phyloP scores from a whole-genome alignment of 352 stramenopile species.

The Pythium periplocum region DNA sequence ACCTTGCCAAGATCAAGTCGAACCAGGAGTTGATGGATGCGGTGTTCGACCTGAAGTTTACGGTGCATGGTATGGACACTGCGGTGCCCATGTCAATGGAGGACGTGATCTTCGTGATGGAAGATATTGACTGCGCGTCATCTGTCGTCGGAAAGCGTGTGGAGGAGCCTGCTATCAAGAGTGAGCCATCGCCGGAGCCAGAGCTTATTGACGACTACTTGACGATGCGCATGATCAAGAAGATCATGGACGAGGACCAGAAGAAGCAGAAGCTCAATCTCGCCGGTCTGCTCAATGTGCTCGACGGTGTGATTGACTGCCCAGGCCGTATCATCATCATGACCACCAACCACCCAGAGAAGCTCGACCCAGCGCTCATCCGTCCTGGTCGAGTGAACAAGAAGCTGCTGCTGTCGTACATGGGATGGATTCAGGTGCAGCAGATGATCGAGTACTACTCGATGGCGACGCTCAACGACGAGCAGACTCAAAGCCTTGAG shows the following conservation, averaged over 20 bases:
- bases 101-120: constrained; percentile 60
- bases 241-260: not conserved
- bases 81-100: constrained; percentile 34
- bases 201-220: too few species aligned
- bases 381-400: constrained; percentile 40
- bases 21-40: constrained; percentile 16
- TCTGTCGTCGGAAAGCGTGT: constrained; percentile 24
- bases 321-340: constrained; percentile 79
- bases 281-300: constrained; percentile 52
- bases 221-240: not conserved
- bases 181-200: too few species aligned
- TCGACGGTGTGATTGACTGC: constrained; percentile 73
- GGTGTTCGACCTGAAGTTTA: constrained; percentile 28
- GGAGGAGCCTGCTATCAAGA: not conserved
- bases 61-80: constrained; percentile 27
- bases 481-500: constrained; percentile 3
- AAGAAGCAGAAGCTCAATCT: constrained; percentile 30
- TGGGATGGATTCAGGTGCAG: constrained; percentile 8
- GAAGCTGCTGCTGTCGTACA: constrained; percentile 31
- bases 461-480: not conserved
- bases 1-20: constrained; percentile 35
- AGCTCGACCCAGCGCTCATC: constrained; percentile 49
- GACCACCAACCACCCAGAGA: constrained; percentile 85
- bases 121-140: constrained; percentile 47
- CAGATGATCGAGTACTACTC: constrained; percentile 27